phyloP scores from a whole-genome alignment of 2,329 filamentous ascomycete species.

The Stemphylium beticola region DNA sequence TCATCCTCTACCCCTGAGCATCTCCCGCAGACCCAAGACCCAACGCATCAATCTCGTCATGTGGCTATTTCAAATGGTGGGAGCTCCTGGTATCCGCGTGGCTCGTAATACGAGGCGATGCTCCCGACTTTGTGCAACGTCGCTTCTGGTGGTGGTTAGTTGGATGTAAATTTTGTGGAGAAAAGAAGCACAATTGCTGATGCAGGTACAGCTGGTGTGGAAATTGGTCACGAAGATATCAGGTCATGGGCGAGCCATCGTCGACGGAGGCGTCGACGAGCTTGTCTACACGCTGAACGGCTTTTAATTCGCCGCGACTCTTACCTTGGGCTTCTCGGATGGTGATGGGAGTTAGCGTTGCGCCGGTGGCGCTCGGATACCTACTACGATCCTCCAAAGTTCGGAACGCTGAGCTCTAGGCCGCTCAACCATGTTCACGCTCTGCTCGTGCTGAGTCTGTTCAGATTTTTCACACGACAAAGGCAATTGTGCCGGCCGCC shows the following conservation, averaged over 20 bases:
- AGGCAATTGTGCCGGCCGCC: background rate
- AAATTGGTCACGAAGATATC: conserved; percentile 4
- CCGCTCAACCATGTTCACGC: conserved; percentile 5
- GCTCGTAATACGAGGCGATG: conserved; percentile 15
- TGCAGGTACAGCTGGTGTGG: conserved; percentile 4
- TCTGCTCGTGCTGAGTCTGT: background rate
- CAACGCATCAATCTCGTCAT: background rate
- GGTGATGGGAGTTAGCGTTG: conserved; percentile 1
- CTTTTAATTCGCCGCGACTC: background rate
- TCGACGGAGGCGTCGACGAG: background rate
- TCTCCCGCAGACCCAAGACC: background rate
- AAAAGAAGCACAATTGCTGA: conserved; percentile 1
- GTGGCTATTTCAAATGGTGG: conserved; percentile 1
- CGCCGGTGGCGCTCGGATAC: conserved; percentile 7
- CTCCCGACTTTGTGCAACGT: conserved; percentile 18
- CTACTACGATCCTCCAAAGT: conserved; percentile 2
- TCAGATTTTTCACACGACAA: background rate
- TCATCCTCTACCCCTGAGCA: conserved; percentile 5
- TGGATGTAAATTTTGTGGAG: background rate
- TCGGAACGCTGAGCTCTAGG: conserved; percentile 12
- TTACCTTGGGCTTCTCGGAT: background rate
- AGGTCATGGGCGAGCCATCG: background rate
- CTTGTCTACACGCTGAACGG: background rate
- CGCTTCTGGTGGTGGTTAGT: conserved; percentile 12
- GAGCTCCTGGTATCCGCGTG: conserved; percentile 12